Base-by-base conservation (phyloP, 164 flowering plant species). In the Piper longum region DNA sequence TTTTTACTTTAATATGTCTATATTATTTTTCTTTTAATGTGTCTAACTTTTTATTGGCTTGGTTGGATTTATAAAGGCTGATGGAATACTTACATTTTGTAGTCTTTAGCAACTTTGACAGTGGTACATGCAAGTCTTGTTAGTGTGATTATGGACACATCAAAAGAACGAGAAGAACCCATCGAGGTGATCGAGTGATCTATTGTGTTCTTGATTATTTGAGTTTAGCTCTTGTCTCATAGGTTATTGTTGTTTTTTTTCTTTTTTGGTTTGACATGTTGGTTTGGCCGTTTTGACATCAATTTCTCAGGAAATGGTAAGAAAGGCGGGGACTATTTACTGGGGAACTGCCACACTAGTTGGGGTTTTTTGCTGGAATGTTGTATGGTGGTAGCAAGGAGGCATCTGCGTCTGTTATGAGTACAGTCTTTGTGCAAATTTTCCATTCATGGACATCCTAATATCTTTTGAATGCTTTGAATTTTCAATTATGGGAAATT, bases 341-440 rank as follows among this genome's bases (percentile, higher is more conserved):
- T 93, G 96, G 97, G 97, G 96, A 41, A 80, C 97, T 5, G 85
- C 99, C 14, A 87, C 97, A 4, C 73, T 88, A 11, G 54, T 90
- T 69, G 96, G 95, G 65, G 73, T 95, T 65, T 84, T 84, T 91
- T 81, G 95, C 95, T 43, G 99, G 99, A 62, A 73, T 95, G 91
- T 66, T 95, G 57, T 88, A 87, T 81, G 99, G 99, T 61, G 99
- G 97, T 64, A 84, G 95, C 85, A 93, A 84, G 78, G 99, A 87
- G 73, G 97, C 99, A 4, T 57, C 91, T 73, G 93, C 93, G 72
- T 95, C 97, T 67, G 89, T 83, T 73, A 97, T 93, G 74, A 84
- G 96, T 83, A 71, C 52, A 8, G 54, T 52, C 55, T 54, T 18
- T 40, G 17, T 39, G 40, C 61, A 45, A 5, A 26, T 55, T 18